Evolutionary conservation across 306 rosid species (phyloP).

Genomic region (Ormosia emarginata): DNA sequence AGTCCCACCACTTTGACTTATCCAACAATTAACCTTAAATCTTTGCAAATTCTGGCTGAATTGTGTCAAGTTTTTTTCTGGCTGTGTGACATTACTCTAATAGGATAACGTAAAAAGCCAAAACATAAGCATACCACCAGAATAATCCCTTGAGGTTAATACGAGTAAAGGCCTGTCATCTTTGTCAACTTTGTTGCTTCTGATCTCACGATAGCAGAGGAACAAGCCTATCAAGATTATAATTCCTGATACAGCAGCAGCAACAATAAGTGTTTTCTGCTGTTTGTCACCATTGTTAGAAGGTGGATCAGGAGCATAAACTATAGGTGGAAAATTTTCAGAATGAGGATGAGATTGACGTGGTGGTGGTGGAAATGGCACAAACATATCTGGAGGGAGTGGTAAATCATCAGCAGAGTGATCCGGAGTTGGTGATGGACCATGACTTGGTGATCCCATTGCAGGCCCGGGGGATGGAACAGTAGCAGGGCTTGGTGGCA

Average conservation of each 20-base stretch:
- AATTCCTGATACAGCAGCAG: constrained; percentile 29
- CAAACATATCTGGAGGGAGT: constrained; percentile 4
- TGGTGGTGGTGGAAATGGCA: constrained; percentile 15
- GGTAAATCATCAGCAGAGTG: not conserved
- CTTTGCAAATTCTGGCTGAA: no score
- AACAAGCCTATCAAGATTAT: constrained; percentile 25
- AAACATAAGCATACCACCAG: constrained; percentile 46
- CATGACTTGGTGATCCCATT: not conserved
- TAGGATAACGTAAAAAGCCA: not conserved
- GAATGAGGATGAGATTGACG: not conserved
- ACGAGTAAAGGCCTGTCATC: constrained; percentile 51
- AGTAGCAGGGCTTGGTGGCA: not conserved
- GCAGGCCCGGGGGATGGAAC: constrained; percentile 2
- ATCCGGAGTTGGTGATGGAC: not conserved
- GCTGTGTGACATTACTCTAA: not conserved
- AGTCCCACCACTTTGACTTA: no score
- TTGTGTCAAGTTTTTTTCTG: no score
- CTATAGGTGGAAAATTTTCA: not conserved
- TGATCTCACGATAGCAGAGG: constrained; percentile 38
- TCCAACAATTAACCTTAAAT: no score
- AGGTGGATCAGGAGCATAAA: not conserved
- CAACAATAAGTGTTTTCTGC: not conserved
- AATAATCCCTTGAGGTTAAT: constrained; percentile 38
- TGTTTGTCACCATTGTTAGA: not conserved
- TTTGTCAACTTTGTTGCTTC: constrained; percentile 20